Base-by-base conservation (phyloP, 768 basidiomycete genomes). In the Russula compacta region DNA sequence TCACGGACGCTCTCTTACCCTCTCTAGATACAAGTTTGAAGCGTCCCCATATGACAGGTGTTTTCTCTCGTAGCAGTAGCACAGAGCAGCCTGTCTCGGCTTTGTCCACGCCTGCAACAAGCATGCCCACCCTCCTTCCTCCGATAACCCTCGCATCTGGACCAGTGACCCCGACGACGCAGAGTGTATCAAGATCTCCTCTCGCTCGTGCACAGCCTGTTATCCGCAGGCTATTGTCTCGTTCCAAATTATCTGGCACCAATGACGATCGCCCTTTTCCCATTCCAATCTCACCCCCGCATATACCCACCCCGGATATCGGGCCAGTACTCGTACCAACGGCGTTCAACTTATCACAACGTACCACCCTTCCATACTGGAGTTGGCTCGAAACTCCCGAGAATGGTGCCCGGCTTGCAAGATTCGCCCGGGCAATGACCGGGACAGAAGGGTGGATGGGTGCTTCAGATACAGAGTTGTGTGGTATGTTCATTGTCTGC, bases 371-470 rank as follows among this genome's bases (percentile, higher is more conserved):
- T 66, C 74, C 49, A 2, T 89, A 80, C 67, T 91, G 90, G 65
- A 81, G 80, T 19, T 91, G 89, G 89, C 74, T 91, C 6, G 89
- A 90, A 70, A 81, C 81, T 19, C 78, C 78, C 24, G 77, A 75
- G 33, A 69, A 74, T 55, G 71, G 71, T 33, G 67, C 60, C 3
- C 67, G 87, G 53, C 74, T 89, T 59, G 79, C 82, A 64, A 75
- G 87, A 39, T 90, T 90, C 66, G 87, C 86, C 35, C 83, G 81
- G 59, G 86, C 87, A 4, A 91, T 91, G 88, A 78, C 78, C 6
- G 86, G 85, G 19, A 86, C 87, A 6, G 79, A 77, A 32, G 81
- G 80, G 2, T 90, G 88, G 87, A 87, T 86, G 72, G 78, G 60
- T 74, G 77, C 52, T 75, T 86, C 65, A 2, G 72, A 70, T 44